These are phyloP conservation scores for Fusarium floridanum DNA, from an alignment of 2,329 filamentous ascomycete genomes.

Conservation along the genomic window DNA sequence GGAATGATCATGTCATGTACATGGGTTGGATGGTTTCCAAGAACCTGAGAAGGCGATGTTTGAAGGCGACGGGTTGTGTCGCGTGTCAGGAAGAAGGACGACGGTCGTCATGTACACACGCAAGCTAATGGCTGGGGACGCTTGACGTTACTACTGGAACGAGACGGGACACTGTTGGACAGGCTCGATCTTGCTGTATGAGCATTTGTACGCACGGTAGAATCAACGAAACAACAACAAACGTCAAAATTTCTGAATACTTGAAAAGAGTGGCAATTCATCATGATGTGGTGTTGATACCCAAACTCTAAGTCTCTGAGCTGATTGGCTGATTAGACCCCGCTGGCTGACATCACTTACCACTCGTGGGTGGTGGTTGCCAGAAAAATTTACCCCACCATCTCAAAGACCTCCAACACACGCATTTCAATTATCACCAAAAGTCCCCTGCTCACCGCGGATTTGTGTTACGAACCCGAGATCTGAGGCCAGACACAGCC, in stretches of 20 bases:
- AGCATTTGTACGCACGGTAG: conserved; percentile 26
- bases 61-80: conserved; percentile 13
- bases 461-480: conserved; percentile 33
- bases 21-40: conserved; percentile 40
- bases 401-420: conserved; percentile 41
- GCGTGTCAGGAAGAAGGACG: conserved; percentile 28
- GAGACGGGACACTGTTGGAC: conserved; percentile 11
- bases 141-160: conserved; percentile 16
- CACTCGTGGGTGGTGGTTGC: conserved; percentile 22
- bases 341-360: conserved; percentile 51
- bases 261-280: neutral
- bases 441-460: conserved; percentile 33
- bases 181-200: conserved; percentile 9
- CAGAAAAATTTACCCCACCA: conserved; percentile 59
- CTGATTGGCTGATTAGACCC: conserved; percentile 25
- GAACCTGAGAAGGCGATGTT: conserved; percentile 21
- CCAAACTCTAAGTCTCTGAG: neutral
- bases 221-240: conserved; percentile 25
- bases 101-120: conserved; percentile 24
- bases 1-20: conserved; percentile 21
- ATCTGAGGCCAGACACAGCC: conserved; percentile 34
- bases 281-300: neutral
- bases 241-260: neutral
- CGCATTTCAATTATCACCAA: conserved; percentile 43
- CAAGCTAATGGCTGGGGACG: conserved; percentile 19